Conservation (phyloP, 345 rosid species). For the Zanthoxylum bungeanum region DNA sequence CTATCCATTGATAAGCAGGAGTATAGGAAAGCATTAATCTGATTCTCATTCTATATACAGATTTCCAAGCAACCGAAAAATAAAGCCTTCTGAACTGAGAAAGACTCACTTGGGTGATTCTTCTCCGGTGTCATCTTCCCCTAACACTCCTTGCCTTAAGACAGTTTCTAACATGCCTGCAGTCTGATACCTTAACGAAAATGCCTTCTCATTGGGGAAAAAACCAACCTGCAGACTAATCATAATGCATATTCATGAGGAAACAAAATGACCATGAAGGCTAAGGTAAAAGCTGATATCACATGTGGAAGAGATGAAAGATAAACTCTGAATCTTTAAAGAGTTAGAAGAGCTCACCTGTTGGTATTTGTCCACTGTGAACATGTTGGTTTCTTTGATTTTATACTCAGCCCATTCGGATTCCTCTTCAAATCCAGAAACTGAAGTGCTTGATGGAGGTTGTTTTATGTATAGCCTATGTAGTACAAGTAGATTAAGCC, state of each 20-base stretch:
- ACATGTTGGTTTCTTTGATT: conserved; percentile 90
- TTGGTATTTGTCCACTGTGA: conserved; percentile 87
- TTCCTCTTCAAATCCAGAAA: conserved; percentile 56
- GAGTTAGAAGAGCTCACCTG: conserved; percentile 51
- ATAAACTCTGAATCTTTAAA: conserved; percentile 6
- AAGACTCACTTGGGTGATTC: conserved; percentile 75
- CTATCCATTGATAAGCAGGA: neutral
- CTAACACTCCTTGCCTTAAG: conserved; percentile 85
- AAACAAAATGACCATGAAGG: conserved; percentile 18
- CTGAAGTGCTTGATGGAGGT: conserved; percentile 49
- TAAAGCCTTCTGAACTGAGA: neutral
- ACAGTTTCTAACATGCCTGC: conserved; percentile 89
- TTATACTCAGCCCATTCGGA: conserved; percentile 90
- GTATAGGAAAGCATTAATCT: neutral
- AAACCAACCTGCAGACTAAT: conserved; percentile 90
- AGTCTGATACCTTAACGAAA: conserved; percentile 75
- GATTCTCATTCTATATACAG: neutral
- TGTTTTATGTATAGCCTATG: conserved; percentile 82
- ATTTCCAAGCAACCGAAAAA: neutral
- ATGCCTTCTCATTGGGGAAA: conserved; percentile 79
- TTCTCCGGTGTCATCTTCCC: conserved; percentile 96
- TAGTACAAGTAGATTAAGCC: conserved; percentile 5
- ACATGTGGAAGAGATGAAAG: neutral
- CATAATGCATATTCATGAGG: conserved; percentile 44
- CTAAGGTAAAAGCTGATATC: neutral